Conservation (phyloP, 2,329 filamentous ascomycete genomes). For the Phialocephala sp. region DNA sequence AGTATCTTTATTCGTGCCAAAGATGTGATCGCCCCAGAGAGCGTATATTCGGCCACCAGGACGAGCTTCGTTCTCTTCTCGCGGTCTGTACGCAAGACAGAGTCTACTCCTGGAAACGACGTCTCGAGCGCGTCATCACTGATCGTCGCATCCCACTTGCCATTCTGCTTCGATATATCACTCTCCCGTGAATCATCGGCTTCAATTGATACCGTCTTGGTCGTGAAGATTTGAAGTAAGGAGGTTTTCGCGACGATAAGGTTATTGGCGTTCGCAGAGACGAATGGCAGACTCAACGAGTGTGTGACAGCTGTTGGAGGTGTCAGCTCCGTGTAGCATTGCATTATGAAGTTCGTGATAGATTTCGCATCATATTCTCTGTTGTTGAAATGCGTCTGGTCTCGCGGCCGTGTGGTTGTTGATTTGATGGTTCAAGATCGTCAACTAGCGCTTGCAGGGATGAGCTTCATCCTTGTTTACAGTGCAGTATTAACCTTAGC, state of each 20-base stretch:
- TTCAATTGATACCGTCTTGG: constrained; percentile 70
- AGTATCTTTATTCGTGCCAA: constrained; percentile 77
- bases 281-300: constrained; percentile 79
- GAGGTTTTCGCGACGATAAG: constrained; percentile 92
- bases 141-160: constrained; percentile 55
- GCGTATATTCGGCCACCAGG: constrained; percentile 80
- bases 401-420: constrained; percentile 5
- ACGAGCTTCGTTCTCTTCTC: constrained; percentile 77
- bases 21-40: constrained; percentile 85
- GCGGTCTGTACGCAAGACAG: constrained; percentile 66
- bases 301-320: constrained; percentile 94
- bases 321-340: constrained; percentile 96
- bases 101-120: constrained; percentile 70
- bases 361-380: constrained; percentile 27
- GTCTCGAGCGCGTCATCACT: constrained; percentile 67
- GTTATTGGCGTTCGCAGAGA: constrained; percentile 77
- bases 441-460: constrained; percentile 5
- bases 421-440: not conserved
- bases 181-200: constrained; percentile 44
- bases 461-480: not conserved
- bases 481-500: constrained; percentile 5
- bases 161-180: constrained; percentile 48
- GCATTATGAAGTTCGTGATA: constrained; percentile 63
- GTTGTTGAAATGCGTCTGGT: not conserved
- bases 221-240: constrained; percentile 86